A percentile compares a stretch with the other conserved stretches of the same genome.
These are phyloP conservation scores for Scytalidium sp. DNA, from an alignment of 2,329 filamentous ascomycete species.

Conservation along the genomic window DNA sequence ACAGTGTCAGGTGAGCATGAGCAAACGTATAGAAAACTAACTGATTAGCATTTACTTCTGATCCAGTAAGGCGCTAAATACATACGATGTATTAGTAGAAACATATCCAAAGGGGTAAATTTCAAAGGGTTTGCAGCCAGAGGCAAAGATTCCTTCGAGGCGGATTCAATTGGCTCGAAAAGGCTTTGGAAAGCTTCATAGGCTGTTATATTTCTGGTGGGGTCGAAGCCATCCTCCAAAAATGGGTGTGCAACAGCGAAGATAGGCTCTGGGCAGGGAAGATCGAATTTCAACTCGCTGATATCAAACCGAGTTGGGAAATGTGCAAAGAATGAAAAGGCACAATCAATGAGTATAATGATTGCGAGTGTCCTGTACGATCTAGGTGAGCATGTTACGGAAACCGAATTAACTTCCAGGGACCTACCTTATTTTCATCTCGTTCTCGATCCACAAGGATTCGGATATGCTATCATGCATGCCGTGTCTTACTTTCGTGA, in stretches of 20 bases:
- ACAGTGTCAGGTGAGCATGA: constrained; percentile 16
- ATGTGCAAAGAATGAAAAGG: constrained; percentile 42
- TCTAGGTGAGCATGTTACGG: neutral
- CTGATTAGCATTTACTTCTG: neutral
- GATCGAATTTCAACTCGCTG: constrained; percentile 38
- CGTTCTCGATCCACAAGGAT: constrained; percentile 38
- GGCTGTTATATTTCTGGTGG: constrained; percentile 32
- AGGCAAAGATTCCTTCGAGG: neutral
- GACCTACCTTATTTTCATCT: constrained; percentile 38
- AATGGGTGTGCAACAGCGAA: constrained; percentile 40
- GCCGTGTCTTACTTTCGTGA: constrained; percentile 34
- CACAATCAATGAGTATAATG: constrained; percentile 39
- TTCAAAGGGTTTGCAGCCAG: constrained; percentile 10
- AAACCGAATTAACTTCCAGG: neutral
- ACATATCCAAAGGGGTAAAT: constrained; percentile 19
- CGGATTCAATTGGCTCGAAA: constrained; percentile 21
- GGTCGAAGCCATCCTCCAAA: constrained; percentile 33
- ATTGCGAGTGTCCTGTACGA: constrained; percentile 31
- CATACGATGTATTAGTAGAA: constrained; percentile 19
- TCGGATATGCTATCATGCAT: constrained; percentile 35
- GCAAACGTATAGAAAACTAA: constrained; percentile 19
- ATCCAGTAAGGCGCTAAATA: neutral
- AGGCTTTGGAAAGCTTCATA: constrained; percentile 36
- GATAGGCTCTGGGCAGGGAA: constrained; percentile 37
- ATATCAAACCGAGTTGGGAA: constrained; percentile 37